These are phyloP conservation scores for Xylariaceae sp. DNA, from an alignment of 2,329 filamentous ascomycete genomes.

Conservation along the genomic window DNA sequence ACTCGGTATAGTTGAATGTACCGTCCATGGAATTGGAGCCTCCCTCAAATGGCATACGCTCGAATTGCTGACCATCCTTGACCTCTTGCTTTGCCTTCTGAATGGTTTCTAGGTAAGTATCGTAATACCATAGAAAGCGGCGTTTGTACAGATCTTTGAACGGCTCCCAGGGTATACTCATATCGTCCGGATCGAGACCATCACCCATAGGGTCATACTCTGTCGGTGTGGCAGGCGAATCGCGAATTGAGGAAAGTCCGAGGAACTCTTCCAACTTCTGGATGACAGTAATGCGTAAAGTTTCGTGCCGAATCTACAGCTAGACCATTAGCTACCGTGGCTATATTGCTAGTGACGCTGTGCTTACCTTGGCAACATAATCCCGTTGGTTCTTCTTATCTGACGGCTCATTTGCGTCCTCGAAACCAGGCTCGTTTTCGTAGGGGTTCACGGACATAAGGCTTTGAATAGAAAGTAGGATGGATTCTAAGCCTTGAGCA, in stretches of 20 bases:
- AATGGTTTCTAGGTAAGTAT: conserved; percentile 79
- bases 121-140: conserved; percentile 94
- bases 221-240: conserved; percentile 43
- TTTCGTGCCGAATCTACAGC: conserved; percentile 85
- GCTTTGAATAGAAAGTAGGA: conserved; percentile 94
- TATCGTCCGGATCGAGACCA: conserved; percentile 56
- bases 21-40: conserved; percentile 83
- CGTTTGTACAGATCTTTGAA: conserved; percentile 92
- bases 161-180: conserved; percentile 72
- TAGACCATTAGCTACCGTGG: conserved; percentile 29
- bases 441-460: conserved; percentile 94
- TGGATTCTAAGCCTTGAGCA: conserved; percentile 92
- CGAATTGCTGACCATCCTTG: conserved; percentile 69
- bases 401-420: conserved; percentile 69
- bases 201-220: conserved; percentile 38
- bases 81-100: conserved; percentile 69
- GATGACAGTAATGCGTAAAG: conserved; percentile 83
- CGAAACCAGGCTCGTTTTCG: conserved; percentile 94
- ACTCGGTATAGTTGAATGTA: conserved; percentile 78
- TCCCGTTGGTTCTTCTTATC: conserved; percentile 77
- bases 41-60: conserved; percentile 88
- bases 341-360: neutral
- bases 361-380: conserved; percentile 79
- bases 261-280: conserved; percentile 83
- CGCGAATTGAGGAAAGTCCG: conserved; percentile 63